Evolutionary conservation across 1,139 yeast genomes (phyloP).

Genomic region (Eremothecium gossypii): DNA sequence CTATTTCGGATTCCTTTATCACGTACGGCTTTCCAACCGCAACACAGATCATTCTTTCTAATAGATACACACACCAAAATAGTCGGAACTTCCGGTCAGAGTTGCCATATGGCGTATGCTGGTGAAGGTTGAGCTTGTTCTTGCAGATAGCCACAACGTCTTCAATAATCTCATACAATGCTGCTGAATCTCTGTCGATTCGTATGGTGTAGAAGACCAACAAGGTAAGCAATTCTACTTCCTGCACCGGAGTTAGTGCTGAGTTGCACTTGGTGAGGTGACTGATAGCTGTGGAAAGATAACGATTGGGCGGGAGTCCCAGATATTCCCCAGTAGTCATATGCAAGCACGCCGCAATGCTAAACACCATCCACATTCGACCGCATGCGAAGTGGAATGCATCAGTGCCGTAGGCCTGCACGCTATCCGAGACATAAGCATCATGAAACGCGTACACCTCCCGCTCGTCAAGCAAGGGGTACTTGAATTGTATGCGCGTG

Average conservation of each 20-base stretch:
- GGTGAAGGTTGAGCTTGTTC: conserved; percentile 32
- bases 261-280: conserved; percentile 39
- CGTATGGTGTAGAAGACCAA: conserved; percentile 44
- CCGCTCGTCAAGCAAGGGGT: conserved; percentile 40
- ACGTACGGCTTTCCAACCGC: conserved; percentile 48
- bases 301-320: conserved; percentile 42
- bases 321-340: conserved; percentile 43
- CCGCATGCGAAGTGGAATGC: conserved; percentile 43
- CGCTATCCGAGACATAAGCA: conserved; percentile 33
- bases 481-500: conserved; percentile 42
- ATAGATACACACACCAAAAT: conserved; percentile 50
- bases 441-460: conserved; percentile 40
- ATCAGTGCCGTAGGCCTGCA: conserved; percentile 28
- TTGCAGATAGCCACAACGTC: conserved; percentile 41
- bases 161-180: conserved; percentile 41
- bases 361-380: conserved; percentile 42
- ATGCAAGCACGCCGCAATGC: conserved; percentile 41
- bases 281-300: conserved; percentile 46
- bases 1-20: conserved; percentile 38
- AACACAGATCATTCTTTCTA: conserved; percentile 48
- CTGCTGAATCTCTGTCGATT: conserved; percentile 47
- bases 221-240: conserved; percentile 41
- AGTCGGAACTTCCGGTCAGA: conserved; percentile 37
- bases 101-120: conserved; percentile 28
- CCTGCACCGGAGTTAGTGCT: conserved; percentile 34